Base-by-base conservation (phyloP, 345 rosid species). In the Camelina hispida region DNA sequence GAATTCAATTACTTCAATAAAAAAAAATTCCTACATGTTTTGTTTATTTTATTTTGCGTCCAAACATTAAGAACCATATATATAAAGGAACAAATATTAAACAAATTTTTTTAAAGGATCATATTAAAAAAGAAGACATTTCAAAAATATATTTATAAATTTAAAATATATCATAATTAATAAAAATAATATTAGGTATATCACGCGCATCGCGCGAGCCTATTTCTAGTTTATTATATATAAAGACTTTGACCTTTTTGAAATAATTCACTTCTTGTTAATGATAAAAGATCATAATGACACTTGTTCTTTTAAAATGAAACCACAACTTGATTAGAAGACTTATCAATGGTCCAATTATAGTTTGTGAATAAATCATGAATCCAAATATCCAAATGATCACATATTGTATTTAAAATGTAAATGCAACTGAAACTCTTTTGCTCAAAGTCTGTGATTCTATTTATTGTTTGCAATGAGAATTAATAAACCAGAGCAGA, bases 391-490 rank as follows among this genome's bases (percentile, higher is more conserved):
- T 34, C 55, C 28, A 50, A 50, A 50, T 3, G 2, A 28, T 10
- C 6, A 48, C 6, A 51, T 17, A 18, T 10, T 51, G 46, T 46
- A 2, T 20, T 12, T 42, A 42, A 9, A 51, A 50, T 9, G 0
- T 18, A 50, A 18, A 18, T 18, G 28, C 65, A 14, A 13, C n/a
- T 42, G 46, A 42, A 12, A 12, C 46, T 44, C 58, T 66, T 58
- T 48, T 66, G 60, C n/a, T 40, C 57, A 64, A 56, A 65, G 56
- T 20, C 18, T 34, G 0, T 30, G 54, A 64, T 48, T 56, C n/a
- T 66, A 37, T 47, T 73, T 64, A n/a, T 35, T 66, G 59, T 66
- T 74, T 46, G 72, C 42, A 66, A 35, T 56, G 72, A 9, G 10
- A 37, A 37, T 34, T 34, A 28, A 28, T 35, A 38, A 38, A 38